A percentile compares a stretch with the other conserved stretches of the same genome.
These are phyloP conservation scores for Podospora tetraspora DNA, from an alignment of 495 filamentous ascomycete species.

Conservation along the genomic window DNA sequence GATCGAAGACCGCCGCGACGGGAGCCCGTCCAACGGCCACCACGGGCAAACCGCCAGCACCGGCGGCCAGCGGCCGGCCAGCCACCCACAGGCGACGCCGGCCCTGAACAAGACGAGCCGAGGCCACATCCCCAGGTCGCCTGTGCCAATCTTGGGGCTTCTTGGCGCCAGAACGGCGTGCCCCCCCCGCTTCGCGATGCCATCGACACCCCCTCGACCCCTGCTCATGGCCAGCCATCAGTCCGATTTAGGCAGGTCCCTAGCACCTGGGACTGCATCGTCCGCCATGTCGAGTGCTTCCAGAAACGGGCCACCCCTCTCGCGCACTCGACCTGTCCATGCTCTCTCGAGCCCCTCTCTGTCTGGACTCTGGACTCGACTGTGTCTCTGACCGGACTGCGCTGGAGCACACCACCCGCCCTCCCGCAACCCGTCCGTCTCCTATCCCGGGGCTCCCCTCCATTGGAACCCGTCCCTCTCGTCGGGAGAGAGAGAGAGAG, in stretches of 20 bases:
- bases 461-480: neutral
- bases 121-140: slow-evolving; percentile 19
- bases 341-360: neutral
- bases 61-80: no score
- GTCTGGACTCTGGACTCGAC: slow-evolving; percentile 3
- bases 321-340: neutral
- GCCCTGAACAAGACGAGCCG: neutral
- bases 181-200: slow-evolving; percentile 28
- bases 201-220: slow-evolving; percentile 20
- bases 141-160: slow-evolving; percentile 5
- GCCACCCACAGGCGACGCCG: neutral
- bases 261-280: slow-evolving; percentile 27
- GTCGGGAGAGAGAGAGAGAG: neutral
- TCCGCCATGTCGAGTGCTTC: slow-evolving; percentile 24
- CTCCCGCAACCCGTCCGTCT: neutral
- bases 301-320: slow-evolving; percentile 18
- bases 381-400: neutral
- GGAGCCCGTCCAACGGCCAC: slow-evolving; percentile 5
- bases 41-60: neutral
- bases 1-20: slow-evolving; percentile 2
- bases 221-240: slow-evolving; percentile 32
- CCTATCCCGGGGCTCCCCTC: neutral
- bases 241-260: slow-evolving; percentile 37
- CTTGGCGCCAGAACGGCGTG: neutral
- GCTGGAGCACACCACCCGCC: neutral